A percentile compares a stretch with the other conserved stretches of the same genome.
These are phyloP conservation scores for Magnaporthales sp. DNA, from an alignment of 2,329 filamentous ascomycete genomes.

Conservation along the genomic window DNA sequence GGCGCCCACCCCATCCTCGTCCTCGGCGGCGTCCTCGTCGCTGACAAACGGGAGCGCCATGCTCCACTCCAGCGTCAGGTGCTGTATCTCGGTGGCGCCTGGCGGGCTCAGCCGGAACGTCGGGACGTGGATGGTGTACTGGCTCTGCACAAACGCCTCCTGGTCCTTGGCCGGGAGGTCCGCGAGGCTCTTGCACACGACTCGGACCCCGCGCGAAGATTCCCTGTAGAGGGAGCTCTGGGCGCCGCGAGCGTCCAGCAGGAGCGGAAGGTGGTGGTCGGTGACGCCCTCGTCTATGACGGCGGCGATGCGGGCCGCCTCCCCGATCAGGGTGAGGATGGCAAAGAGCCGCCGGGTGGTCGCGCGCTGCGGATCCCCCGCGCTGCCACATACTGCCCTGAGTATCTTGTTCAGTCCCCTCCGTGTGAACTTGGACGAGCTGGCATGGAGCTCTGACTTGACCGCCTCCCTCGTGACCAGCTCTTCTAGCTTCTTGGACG, in stretches of 20 bases:
- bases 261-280: neutral
- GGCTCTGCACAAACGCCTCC: neutral
- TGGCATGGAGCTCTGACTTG: neutral
- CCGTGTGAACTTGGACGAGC: too few species aligned
- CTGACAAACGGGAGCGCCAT: neutral
- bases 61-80: neutral
- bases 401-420: too few species aligned
- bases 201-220: too few species aligned
- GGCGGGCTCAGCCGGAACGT: neutral
- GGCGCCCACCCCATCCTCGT: neutral
- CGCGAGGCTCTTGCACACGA: neutral
- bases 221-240: too few species aligned
- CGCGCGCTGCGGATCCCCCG: neutral
- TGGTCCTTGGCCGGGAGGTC: neutral
- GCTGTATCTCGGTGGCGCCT: neutral
- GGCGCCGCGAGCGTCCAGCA: neutral
- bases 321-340: neutral
- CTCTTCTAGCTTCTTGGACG: neutral
- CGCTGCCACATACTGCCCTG: too few species aligned
- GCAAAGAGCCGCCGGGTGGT: neutral
- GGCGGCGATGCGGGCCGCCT: neutral
- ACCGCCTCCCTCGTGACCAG: neutral
- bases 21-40: neutral
- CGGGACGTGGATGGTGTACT: neutral
- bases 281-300: neutral